These are phyloP conservation scores for Angomonas ambiguus DNA, from an alignment of 208 protist species.

Conservation along the genomic window DNA sequence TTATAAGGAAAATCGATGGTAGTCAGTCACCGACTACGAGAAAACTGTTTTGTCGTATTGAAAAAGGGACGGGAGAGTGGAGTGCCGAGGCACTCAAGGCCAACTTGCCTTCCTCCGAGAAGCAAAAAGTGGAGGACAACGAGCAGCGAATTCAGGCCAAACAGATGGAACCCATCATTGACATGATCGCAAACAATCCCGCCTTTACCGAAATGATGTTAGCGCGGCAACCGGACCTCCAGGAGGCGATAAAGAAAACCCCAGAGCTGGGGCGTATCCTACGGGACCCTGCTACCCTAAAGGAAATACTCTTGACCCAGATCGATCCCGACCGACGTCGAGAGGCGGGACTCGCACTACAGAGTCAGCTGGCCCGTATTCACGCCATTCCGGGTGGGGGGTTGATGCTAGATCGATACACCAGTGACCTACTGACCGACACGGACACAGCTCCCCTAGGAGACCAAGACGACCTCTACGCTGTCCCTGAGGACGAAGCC, in stretches of 20 bases:
- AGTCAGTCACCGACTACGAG: neutral
- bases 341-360: constrained; percentile 40
- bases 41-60: constrained; percentile 67
- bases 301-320: constrained; percentile 59
- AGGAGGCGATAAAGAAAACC: constrained; percentile 44
- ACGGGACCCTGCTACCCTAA: constrained; percentile 64
- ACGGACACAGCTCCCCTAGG: neutral
- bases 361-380: constrained; percentile 69
- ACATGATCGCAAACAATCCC: constrained; percentile 56
- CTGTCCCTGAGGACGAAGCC: constrained; percentile 14
- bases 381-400: constrained; percentile 54
- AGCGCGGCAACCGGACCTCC: constrained; percentile 29
- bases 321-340: constrained; percentile 61
- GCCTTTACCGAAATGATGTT: constrained; percentile 49
- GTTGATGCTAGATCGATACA: constrained; percentile 61
- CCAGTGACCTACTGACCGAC: constrained; percentile 23
- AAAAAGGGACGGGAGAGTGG: constrained; percentile 18
- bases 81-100: constrained; percentile 46
- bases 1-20: constrained; percentile 11
- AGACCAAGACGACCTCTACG: constrained; percentile 18
- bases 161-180: constrained; percentile 70
- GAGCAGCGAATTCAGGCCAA: constrained; percentile 33
- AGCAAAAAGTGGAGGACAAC: constrained; percentile 23
- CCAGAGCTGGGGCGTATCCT: constrained; percentile 54
- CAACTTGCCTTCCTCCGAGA: constrained; percentile 25